Conservation (phyloP, 495 filamentous ascomycete species). For the Beverwykella pulmonaria region DNA sequence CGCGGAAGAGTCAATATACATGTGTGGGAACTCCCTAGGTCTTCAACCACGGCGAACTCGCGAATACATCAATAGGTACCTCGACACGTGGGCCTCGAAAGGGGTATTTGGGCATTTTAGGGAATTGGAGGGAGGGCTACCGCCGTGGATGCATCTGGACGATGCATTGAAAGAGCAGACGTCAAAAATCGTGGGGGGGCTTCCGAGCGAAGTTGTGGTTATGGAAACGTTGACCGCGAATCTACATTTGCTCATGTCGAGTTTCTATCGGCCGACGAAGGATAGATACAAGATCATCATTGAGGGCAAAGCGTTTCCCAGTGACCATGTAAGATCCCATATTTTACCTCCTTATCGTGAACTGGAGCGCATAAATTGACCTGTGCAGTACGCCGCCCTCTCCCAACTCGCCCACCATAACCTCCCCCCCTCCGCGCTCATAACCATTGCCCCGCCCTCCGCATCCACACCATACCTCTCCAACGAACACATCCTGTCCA, state of each 20-base stretch:
- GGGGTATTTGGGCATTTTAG: slow-evolving; percentile 95
- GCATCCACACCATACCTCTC: slow-evolving; percentile 25
- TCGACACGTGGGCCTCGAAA: slow-evolving; percentile 86
- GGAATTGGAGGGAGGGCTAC: slow-evolving; percentile 70
- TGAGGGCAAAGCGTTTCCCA: slow-evolving; percentile 92
- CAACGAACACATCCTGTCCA: slow-evolving; percentile 56
- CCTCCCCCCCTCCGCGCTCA: slow-evolving; percentile 22
- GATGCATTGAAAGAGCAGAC: slow-evolving; percentile 70
- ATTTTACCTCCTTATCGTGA: not conserved
- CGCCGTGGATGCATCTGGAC: slow-evolving; percentile 83
- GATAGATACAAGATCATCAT: slow-evolving; percentile 86
- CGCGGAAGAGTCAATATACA: slow-evolving; percentile 66
- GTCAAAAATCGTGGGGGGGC: slow-evolving; percentile 84
- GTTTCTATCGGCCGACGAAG: slow-evolving; percentile 81
- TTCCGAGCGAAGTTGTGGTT: slow-evolving; percentile 76
- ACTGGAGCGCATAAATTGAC: slow-evolving; percentile 21
- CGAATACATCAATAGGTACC: slow-evolving; percentile 72
- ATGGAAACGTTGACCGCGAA: slow-evolving; percentile 95
- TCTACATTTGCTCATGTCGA: slow-evolving; percentile 85
- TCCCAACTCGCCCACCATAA: slow-evolving; percentile 38
- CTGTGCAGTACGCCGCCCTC: slow-evolving; percentile 25
- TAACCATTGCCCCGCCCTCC: slow-evolving; percentile 26
- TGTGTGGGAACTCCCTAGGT: slow-evolving; percentile 96
- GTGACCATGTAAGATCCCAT: slow-evolving; percentile 55
- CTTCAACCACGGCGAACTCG: slow-evolving; percentile 77